phyloP scores from a whole-genome alignment of 805 yeast species.

The Schwanniomyces occidentalis region DNA sequence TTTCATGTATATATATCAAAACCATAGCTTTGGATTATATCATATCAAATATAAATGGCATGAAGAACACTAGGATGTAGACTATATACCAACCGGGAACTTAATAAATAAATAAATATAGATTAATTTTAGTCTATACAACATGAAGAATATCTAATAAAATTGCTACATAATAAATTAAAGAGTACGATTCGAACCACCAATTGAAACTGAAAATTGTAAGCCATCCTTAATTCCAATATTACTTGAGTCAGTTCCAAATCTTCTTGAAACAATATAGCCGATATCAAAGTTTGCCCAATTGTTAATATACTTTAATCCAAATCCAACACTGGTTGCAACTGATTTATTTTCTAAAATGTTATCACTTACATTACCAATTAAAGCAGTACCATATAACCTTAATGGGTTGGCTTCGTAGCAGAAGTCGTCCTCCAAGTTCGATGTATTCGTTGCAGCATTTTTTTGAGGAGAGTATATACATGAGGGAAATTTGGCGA shows the following conservation, averaged over 20 bases:
- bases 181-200: slow-evolving; percentile 30
- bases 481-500: slow-evolving; percentile 56
- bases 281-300: slow-evolving; percentile 46
- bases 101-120: no score
- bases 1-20: no score
- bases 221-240: slow-evolving; percentile 39
- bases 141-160: no score
- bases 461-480: slow-evolving; percentile 22
- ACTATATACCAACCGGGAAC: no score
- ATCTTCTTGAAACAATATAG: slow-evolving; percentile 30
- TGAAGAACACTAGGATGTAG: no score
- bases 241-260: slow-evolving; percentile 12
- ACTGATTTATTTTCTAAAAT: slow-evolving; percentile 20
- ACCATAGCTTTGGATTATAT: no score
- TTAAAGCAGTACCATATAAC: slow-evolving; percentile 62
- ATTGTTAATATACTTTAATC: slow-evolving; percentile 37
- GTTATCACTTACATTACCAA: slow-evolving; percentile 55
- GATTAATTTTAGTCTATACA: no score
- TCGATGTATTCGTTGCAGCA: slow-evolving; percentile 5
- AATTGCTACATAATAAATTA: no score
- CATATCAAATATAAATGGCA: no score
- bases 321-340: slow-evolving; percentile 34
- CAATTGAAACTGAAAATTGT: slow-evolving; percentile 38
- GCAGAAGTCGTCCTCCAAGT: slow-evolving; percentile 10
- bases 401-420: slow-evolving; percentile 36